phyloP scores from a whole-genome alignment of 345 rosid genomes.

The Barbarea vulgaris region DNA sequence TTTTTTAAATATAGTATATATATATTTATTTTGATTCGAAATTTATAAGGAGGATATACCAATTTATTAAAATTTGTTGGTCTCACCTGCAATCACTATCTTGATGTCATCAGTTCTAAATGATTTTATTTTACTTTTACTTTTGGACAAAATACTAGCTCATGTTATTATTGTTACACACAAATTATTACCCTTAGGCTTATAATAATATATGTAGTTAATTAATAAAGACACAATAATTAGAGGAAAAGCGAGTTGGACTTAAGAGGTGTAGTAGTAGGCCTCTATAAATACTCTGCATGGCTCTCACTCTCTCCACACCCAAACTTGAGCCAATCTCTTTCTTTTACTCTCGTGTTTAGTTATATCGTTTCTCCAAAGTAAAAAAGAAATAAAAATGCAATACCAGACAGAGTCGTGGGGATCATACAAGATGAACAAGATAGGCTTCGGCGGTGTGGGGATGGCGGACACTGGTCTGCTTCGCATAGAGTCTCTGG shows the following conservation, averaged over 20 bases:
- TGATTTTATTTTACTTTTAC: not conserved
- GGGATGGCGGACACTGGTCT: conserved; percentile 45
- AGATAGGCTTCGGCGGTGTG: conserved; percentile 21
- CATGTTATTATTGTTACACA: not conserved
- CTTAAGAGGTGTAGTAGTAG: not conserved
- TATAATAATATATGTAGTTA: not conserved
- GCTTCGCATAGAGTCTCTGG: conserved; percentile 65
- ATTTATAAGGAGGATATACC: not conserved
- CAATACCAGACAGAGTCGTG: conserved; percentile 56
- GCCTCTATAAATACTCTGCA: conserved; percentile 51
- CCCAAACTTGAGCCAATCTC: conserved; percentile 1
- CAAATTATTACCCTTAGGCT: not conserved
- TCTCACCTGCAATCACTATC: conserved; percentile 25
- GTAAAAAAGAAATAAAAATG: conserved; percentile 38
- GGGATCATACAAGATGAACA: conserved; percentile 52
- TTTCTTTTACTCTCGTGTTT: conserved; percentile 5
- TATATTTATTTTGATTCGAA: not conserved
- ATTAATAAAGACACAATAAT: not conserved
- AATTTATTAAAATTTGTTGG: not conserved
- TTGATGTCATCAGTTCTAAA: conserved; percentile 10
- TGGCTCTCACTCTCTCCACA: conserved; percentile 35
- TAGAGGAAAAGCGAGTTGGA: not conserved
- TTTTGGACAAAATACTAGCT: not conserved
- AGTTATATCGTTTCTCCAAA: not conserved
- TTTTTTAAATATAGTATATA: not conserved